Percentiles rank a stretch among this genome's conserved stretches.
Conservation (phyloP, 2,329 filamentous ascomycete genomes). For the Alternaria sp. region DNA sequence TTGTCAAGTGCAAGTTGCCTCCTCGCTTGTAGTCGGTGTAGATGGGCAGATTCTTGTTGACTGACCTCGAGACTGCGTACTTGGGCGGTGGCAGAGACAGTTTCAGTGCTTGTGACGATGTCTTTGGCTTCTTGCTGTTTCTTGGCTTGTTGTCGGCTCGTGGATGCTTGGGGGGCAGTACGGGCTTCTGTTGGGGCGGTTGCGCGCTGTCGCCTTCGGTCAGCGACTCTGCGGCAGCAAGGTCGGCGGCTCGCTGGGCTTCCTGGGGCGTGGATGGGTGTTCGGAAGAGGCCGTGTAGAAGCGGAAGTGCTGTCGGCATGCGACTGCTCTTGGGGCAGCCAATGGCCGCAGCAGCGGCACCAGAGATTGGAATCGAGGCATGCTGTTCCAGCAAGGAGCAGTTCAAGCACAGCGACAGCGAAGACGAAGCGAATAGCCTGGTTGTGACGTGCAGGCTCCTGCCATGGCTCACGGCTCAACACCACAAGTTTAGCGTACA, state of each 20-base stretch:
- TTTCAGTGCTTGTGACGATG: conserved; percentile 4
- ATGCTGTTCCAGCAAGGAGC: conserved; percentile 28
- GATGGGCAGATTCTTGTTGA: conserved; percentile 74
- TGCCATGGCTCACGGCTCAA: conserved; percentile 31
- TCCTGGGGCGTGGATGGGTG: conserved; percentile 45
- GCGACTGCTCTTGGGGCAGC: conserved; percentile 48
- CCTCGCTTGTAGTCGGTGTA: conserved; percentile 79
- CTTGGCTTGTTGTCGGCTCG: conserved; percentile 14
- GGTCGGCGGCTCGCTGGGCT: conserved; percentile 39
- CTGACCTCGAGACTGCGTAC: conserved; percentile 77
- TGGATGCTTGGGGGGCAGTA: conserved; percentile 27
- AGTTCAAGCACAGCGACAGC: neutral
- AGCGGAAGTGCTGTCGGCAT: conserved; percentile 51
- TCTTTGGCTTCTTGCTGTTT: conserved; percentile 13
- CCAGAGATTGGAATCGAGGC: conserved; percentile 46
- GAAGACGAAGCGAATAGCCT: neutral
- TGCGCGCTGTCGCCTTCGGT: conserved; percentile 47
- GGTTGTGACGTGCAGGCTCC: conserved; percentile 12
- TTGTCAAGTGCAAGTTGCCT: conserved; percentile 76
- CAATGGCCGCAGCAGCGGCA: conserved; percentile 53
- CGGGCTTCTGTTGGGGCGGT: conserved; percentile 31
- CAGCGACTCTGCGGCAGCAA: conserved; percentile 45
- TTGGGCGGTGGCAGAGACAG: conserved; percentile 48
- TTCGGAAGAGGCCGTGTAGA: conserved; percentile 46
- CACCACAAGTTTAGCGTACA: conserved; percentile 49